Percentiles rank a stretch among this genome's conserved stretches.
phyloP scores from a whole-genome alignment of 352 stramenopile genomes.

The Pythium apleroticum region DNA sequence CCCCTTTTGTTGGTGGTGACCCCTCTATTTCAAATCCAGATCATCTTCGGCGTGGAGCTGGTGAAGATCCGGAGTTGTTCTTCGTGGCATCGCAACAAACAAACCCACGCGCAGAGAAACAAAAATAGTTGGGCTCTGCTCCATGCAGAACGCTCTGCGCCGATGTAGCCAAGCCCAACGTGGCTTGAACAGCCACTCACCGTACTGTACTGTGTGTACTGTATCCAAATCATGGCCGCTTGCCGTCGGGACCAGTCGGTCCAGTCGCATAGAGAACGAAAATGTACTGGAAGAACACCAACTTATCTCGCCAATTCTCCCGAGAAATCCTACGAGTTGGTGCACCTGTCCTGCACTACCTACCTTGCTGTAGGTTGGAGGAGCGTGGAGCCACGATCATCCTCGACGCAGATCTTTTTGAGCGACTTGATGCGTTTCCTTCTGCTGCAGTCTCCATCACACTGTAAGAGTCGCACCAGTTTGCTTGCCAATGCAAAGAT shows the following conservation, averaged over 20 bases:
- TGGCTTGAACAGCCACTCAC: too few relatives aligned
- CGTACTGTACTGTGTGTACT: too few relatives aligned
- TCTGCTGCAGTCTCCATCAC: not conserved
- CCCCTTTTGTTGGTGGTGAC: not conserved
- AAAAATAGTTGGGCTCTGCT: not conserved
- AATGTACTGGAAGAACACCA: not conserved
- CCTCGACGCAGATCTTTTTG: not conserved
- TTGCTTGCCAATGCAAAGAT: conserved; percentile 1
- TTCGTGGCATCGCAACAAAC: not conserved
- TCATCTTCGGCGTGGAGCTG: not conserved
- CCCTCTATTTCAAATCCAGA: not conserved
- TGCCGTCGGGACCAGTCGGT: not conserved
- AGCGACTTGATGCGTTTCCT: not conserved
- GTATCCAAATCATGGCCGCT: too few relatives aligned
- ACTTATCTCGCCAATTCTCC: not conserved
- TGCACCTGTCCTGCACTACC: not conserved
- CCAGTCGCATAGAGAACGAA: not conserved
- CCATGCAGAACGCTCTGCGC: not conserved
- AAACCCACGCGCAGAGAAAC: not conserved
- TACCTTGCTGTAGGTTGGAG: not conserved
- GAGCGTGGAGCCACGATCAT: not conserved
- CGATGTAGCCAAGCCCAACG: not conserved
- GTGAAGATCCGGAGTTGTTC: not conserved
- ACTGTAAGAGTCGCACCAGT: not conserved
- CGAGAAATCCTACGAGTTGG: not conserved